phyloP scores from a whole-genome alignment of 148 eudicot species.

The Tetragonia tetragonoides region DNA sequence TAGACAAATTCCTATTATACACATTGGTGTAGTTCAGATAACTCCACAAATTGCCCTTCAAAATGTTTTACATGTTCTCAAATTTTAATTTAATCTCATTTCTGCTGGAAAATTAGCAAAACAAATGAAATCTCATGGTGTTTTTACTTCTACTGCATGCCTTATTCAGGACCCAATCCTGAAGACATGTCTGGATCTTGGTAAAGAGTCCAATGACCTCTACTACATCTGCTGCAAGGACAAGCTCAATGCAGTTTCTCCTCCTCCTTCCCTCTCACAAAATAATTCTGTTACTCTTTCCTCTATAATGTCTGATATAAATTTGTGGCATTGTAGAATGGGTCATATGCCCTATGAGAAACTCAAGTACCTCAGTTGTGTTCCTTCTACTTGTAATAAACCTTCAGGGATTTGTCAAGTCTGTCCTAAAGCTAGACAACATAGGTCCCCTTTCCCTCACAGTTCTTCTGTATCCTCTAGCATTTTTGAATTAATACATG shows the following conservation, averaged over 20 bases:
- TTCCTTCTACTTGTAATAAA: not conserved
- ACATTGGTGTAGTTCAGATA: not conserved
- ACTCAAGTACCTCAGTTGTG: not conserved
- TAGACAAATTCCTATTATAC: not conserved
- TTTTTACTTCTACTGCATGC: not conserved
- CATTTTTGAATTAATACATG: not conserved
- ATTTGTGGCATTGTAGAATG: not conserved
- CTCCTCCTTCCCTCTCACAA: not conserved
- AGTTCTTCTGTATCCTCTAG: not conserved
- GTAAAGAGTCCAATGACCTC: not conserved
- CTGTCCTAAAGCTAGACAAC: conserved; percentile 1
- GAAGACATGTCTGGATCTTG: not conserved
- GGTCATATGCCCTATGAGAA: not conserved
- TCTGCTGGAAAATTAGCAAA: not conserved
- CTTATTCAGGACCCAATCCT: not conserved
- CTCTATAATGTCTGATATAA: not conserved
- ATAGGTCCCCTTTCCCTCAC: not conserved
- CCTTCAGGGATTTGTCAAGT: not conserved
- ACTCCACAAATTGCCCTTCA: not conserved
- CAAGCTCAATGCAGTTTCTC: no score
- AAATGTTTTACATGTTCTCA: conserved; percentile 1
- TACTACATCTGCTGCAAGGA: not conserved
- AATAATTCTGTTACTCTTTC: not conserved
- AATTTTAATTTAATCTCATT: not conserved
- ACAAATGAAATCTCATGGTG: not conserved